Conservation (phyloP, 306 rosid genomes). For the Ormosia emarginata region DNA sequence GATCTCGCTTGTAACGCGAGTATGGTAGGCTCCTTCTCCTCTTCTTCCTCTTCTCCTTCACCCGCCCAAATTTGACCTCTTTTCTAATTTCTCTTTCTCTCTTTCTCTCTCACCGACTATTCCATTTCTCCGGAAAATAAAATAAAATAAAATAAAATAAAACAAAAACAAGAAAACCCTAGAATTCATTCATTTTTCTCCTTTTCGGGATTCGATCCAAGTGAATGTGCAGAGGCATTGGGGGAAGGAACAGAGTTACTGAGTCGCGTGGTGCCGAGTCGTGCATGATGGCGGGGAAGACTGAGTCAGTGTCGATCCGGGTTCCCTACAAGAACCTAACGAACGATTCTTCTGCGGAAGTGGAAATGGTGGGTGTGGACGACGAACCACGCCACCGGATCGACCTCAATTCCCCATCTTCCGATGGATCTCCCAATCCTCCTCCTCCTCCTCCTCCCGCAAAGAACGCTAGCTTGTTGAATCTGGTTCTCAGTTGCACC, state of each 20-base stretch:
- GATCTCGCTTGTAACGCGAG: constrained; percentile 14
- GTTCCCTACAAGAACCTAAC: constrained; percentile 79
- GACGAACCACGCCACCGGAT: constrained; percentile 46
- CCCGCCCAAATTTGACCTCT: constrained; percentile 54
- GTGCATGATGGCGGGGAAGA: constrained; percentile 55
- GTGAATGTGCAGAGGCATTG: constrained; percentile 28
- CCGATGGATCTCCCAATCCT: constrained; percentile 23
- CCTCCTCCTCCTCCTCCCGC: background rate
- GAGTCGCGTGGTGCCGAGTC: constrained; percentile 31
- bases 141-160: too few species aligned
- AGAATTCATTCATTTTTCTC: background rate
- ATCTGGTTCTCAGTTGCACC: constrained; percentile 81
- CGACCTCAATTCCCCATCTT: constrained; percentile 46
- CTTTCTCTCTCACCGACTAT: background rate
- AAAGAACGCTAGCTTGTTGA: constrained; percentile 34
- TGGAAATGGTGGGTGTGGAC: constrained; percentile 62
- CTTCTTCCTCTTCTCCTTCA: background rate
- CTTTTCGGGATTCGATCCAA: background rate
- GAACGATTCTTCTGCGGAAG: constrained; percentile 53
- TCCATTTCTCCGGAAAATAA: background rate
- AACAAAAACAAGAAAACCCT: background rate
- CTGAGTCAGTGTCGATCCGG: constrained; percentile 59
- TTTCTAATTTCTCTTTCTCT: background rate
- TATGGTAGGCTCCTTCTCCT: background rate
- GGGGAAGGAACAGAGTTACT: background rate